Percentiles rank a stretch among this genome's conserved stretches.
Conservation (phyloP, 208 protist genomes). For the Tetramitus jugosus region DNA sequence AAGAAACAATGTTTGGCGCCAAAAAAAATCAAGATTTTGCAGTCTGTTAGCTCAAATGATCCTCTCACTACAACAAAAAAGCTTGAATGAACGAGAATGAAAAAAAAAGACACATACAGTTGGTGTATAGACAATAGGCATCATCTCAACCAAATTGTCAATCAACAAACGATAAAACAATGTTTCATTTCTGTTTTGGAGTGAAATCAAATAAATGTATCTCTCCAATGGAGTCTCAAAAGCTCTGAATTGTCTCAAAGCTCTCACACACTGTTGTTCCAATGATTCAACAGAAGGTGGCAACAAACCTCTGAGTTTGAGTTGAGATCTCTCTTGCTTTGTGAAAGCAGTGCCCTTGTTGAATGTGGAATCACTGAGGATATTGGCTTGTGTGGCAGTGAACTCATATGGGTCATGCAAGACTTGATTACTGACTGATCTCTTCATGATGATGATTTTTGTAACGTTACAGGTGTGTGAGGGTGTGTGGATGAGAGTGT, state of each 20-base stretch:
- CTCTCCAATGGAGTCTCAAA: conserved; percentile 30
- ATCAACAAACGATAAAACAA: conserved; percentile 54
- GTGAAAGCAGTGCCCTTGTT: conserved; percentile 17
- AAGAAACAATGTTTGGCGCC: no score
- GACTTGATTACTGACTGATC: no score
- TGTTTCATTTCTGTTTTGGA: conserved; percentile 57
- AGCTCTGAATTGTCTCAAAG: conserved; percentile 4
- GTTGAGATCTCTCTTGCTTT: neutral
- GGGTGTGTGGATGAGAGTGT: no score
- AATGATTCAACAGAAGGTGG: neutral
- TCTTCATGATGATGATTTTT: no score
- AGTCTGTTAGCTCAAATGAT: no score
- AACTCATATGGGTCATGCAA: no score
- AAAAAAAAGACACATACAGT: neutral
- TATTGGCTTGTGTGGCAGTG: no score
- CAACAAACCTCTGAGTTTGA: neutral
- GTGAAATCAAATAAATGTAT: conserved; percentile 46
- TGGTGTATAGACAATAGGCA: conserved; percentile 42
- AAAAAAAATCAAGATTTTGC: no score
- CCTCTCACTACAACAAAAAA: no score
- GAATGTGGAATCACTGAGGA: neutral
- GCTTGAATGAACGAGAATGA: no score
- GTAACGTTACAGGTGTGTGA: no score
- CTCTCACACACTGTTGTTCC: conserved; percentile 4
- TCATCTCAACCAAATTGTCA: conserved; percentile 44